Percentiles rank a stretch among this genome's conserved stretches.
These are phyloP conservation scores for Ogataea nakhonphanomensis DNA, from an alignment of 805 yeast species.

Conservation along the genomic window DNA sequence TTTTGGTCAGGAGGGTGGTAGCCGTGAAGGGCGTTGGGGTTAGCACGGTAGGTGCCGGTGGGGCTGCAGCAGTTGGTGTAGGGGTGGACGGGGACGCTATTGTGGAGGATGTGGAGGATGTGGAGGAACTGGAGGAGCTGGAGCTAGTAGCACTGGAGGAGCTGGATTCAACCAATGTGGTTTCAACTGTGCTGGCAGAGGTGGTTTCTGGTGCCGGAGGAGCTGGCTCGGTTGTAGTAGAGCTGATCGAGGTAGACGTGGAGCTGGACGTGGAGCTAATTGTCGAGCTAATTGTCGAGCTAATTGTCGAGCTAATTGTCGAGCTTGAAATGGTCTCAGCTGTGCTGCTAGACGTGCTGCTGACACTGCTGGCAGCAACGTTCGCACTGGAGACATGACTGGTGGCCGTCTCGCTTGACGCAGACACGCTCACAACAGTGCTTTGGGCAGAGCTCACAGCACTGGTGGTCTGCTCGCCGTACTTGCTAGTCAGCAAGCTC, in stretches of 20 bases:
- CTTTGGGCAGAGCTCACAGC: too few species aligned
- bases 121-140: too few species aligned
- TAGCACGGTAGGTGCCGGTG: too few species aligned
- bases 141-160: too few species aligned
- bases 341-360: conserved; percentile 6
- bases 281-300: not conserved
- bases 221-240: not conserved
- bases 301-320: not conserved
- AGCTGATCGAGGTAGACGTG: not conserved
- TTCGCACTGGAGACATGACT: too few species aligned
- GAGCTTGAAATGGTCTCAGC: not conserved
- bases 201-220: not conserved
- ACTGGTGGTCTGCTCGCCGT: conserved; percentile 3
- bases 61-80: too few species aligned
- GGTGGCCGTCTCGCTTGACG: too few species aligned
- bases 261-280: not conserved
- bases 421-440: too few species aligned
- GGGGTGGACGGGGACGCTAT: too few species aligned
- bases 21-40: not conserved
- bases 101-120: not conserved
- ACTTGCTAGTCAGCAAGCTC: conserved; percentile 14
- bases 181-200: too few species aligned
- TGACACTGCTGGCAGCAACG: too few species aligned
- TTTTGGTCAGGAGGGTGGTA: conserved; percentile 11
- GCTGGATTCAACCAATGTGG: too few species aligned